These are phyloP conservation scores for Wickerhamomyces chambardii DNA, from an alignment of 805 yeast species.

Conservation along the genomic window DNA sequence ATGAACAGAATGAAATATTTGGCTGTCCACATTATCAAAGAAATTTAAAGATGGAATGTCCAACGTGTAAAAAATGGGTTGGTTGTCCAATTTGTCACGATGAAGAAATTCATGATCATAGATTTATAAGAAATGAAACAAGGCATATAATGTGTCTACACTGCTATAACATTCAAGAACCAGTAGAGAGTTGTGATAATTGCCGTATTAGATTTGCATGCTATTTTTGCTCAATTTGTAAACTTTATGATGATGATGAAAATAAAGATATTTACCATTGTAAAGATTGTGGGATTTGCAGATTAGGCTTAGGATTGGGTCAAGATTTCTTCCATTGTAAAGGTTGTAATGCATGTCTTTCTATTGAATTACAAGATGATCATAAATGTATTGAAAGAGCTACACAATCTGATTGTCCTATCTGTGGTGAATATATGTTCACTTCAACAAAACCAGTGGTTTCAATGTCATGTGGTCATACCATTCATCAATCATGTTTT, in stretches of 20 bases:
- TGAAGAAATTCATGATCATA: conserved; percentile 35
- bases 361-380: conserved; percentile 65
- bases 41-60: conserved; percentile 77
- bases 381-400: conserved; percentile 84
- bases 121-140: conserved; percentile 49
- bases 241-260: conserved; percentile 75
- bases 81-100: conserved; percentile 87
- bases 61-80: conserved; percentile 65
- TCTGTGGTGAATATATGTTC: conserved; percentile 87
- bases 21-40: conserved; percentile 85
- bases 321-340: conserved; percentile 90
- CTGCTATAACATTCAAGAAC: conserved; percentile 69
- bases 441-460: conserved; percentile 76
- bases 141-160: conserved; percentile 72
- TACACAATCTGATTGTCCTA: conserved; percentile 88
- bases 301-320: conserved; percentile 81
- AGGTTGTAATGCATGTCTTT: conserved; percentile 81
- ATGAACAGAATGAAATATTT: conserved; percentile 31
- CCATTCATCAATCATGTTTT: conserved; percentile 81
- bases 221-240: conserved; percentile 74
- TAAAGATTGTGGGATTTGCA: conserved; percentile 86
- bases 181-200: conserved; percentile 56
- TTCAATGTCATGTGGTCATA: conserved; percentile 91
- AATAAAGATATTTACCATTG: conserved; percentile 85
- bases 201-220: conserved; percentile 64